Evolutionary conservation across 176 grass and related monocot species (phyloP).

Genomic region (Chrysopogon serrulatus): DNA sequence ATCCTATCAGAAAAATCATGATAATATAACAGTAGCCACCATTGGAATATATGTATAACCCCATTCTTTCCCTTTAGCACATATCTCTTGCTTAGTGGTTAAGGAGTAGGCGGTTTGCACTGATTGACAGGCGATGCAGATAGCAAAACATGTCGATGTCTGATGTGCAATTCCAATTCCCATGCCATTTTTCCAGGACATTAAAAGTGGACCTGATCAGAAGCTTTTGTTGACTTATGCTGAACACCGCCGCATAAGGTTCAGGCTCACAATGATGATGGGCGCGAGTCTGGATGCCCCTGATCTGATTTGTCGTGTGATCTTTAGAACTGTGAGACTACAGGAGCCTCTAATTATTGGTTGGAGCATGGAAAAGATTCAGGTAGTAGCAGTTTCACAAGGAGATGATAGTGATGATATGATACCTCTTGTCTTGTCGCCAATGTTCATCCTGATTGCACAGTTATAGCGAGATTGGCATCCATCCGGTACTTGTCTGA

Average conservation of each 20-base stretch:
- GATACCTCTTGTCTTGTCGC: background rate
- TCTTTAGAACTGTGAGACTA: slow-evolving; percentile 14
- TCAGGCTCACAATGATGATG: slow-evolving; percentile 39
- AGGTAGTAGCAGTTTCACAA: background rate
- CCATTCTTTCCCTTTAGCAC: slow-evolving; percentile 17
- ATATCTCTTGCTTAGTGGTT: slow-evolving; percentile 54
- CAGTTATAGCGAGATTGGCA: background rate
- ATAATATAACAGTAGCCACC: background rate
- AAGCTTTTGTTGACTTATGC: slow-evolving; percentile 43
- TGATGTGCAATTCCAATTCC: background rate
- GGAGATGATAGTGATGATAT: background rate
- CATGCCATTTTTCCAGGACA: slow-evolving; percentile 17
- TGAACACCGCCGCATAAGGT: slow-evolving; percentile 11
- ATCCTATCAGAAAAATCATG: slow-evolving; percentile 24
- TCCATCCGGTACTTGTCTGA: background rate
- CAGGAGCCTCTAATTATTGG: slow-evolving; percentile 13
- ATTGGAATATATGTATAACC: slow-evolving; percentile 20
- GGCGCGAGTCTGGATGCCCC: background rate
- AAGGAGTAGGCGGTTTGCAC: slow-evolving; percentile 32
- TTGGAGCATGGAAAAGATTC: slow-evolving; percentile 19
- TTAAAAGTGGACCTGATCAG: slow-evolving; percentile 18
- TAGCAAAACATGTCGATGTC: slow-evolving; percentile 29
- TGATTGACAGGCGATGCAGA: slow-evolving; percentile 19
- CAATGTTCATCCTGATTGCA: background rate
- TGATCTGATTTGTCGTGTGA: background rate